Percentiles rank a stretch among this genome's conserved stretches.
Evolutionary conservation across 768 basidiomycete genomes (phyloP).

Genomic region (Pisolithus microcarpus): DNA sequence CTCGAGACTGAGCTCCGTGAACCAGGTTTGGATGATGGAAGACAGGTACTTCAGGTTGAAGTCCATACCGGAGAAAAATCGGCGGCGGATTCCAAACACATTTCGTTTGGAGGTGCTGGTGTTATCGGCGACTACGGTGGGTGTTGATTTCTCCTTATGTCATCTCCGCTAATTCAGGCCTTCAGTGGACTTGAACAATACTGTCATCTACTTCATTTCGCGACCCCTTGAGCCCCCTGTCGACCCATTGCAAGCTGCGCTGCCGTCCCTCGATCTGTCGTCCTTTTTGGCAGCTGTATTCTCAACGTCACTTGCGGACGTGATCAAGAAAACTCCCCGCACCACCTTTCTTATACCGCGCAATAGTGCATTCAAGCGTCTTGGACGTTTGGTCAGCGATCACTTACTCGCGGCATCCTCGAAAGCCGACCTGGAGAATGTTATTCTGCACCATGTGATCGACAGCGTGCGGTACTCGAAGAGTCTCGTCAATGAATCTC

Average conservation of each 20-base stretch:
- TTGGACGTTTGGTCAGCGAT: conserved; percentile 77
- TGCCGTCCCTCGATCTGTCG: conserved; percentile 80
- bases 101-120: conserved; percentile 79
- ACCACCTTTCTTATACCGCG: conserved; percentile 83
- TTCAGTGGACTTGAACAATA: conserved; percentile 66
- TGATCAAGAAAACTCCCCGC: conserved; percentile 53
- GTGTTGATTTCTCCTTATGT: conserved; percentile 17
- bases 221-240: conserved; percentile 76
- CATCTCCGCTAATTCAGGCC: conserved; percentile 5
- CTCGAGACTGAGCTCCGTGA: conserved; percentile 75
- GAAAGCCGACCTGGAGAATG: conserved; percentile 71
- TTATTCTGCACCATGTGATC: conserved; percentile 85
- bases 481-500: conserved; percentile 53
- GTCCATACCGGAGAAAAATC: conserved; percentile 48
- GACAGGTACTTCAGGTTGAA: conserved; percentile 64
- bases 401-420: conserved; percentile 78
- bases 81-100: conserved; percentile 39
- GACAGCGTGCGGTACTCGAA: conserved; percentile 67
- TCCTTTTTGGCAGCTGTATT: conserved; percentile 87
- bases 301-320: conserved; percentile 75
- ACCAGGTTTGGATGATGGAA: conserved; percentile 57
- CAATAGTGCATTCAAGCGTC: conserved; percentile 81
- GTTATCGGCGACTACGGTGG: conserved; percentile 72
- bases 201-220: conserved; percentile 85
- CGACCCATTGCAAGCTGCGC: conserved; percentile 72